phyloP scores from a whole-genome alignment of 768 basidiomycete genomes.

The Trametes sanguinea region DNA sequence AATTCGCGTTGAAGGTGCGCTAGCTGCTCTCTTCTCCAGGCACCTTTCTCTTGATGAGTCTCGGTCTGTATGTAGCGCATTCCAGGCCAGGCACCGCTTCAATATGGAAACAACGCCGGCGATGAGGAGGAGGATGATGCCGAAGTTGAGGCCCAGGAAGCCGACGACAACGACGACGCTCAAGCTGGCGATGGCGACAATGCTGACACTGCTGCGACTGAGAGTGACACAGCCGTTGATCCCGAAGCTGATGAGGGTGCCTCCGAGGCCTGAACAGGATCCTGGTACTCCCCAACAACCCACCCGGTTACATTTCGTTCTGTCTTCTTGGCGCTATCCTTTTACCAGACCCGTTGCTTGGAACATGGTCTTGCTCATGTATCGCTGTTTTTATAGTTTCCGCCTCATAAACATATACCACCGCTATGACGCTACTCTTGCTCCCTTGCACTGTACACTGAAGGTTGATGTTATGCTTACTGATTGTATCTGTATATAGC shows the following conservation, averaged over 20 bases:
- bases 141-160: neutral
- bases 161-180: neutral
- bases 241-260: too few species aligned
- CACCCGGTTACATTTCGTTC: too few species aligned
- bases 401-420: neutral
- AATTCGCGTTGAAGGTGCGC: conserved; percentile 78
- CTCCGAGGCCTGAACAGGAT: too few species aligned
- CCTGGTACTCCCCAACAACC: too few species aligned
- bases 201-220: neutral
- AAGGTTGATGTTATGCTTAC: neutral
- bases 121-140: conserved; percentile 15
- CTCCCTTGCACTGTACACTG: conserved; percentile 1
- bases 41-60: neutral
- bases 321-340: neutral
- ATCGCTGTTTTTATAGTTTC: too few species aligned
- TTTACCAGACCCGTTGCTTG: too few species aligned
- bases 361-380: too few species aligned
- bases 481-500: conserved; percentile 4
- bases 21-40: neutral
- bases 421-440: conserved; percentile 8
- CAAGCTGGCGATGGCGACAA: neutral
- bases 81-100: conserved; percentile 54
- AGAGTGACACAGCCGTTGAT: too few species aligned
- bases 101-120: conserved; percentile 33
- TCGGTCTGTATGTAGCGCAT: conserved; percentile 46